Evolutionary conservation across 2,329 filamentous ascomycete genomes (phyloP), one percentile per base, ranked within the genome.

Genomic region (Corinectria fuckeliana): DNA sequence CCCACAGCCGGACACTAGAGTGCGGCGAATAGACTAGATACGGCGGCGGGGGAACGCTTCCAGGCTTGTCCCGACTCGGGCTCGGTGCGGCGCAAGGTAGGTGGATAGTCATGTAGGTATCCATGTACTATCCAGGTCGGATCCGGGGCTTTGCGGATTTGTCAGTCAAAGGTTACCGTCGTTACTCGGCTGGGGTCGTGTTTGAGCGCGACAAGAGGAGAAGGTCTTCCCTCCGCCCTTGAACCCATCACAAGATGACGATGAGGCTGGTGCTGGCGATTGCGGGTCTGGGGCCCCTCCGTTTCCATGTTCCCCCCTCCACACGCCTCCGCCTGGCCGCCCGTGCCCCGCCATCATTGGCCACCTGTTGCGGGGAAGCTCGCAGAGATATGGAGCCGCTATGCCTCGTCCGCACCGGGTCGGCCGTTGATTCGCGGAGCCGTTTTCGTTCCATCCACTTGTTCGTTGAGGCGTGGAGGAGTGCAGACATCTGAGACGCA

Each of bases 101-200:
- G n/a, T n/a, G n/a, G n/a, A n/a, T n/a, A n/a, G n/a, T n/a, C n/a
- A n/a, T n/a, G n/a, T n/a, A n/a, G n/a, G n/a, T n/a, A n/a, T n/a
- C 54, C 50, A 63, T 57, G 56, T 63, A 50, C 51, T 63, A 50
- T 49, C 60, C 58, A 62, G 66, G 61, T 68, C 64, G 66, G 66
- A 61, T 68, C 66, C 65, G 62, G 64, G 65, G 51, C 56, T 64
- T 56, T 69, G 58, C 50, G 67, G 62, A 69, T 69, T 69, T 69
- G 66, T 58, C 54, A 50, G 25, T 34, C 6, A 57, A 34, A 25
- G 32, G n/a, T 48, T 36, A 56, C 50, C 52, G 45, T n/a, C n/a
- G n/a, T n/a, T 56, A 58, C 53, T 36, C 30, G n/a, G 34, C 41
- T 58, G 28, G 25, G 23, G 23, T 18, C 32, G 7, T 18, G 32